Evolutionary conservation across 73 alveolate species (phyloP).

Genomic region (Urostyla sp.): DNA sequence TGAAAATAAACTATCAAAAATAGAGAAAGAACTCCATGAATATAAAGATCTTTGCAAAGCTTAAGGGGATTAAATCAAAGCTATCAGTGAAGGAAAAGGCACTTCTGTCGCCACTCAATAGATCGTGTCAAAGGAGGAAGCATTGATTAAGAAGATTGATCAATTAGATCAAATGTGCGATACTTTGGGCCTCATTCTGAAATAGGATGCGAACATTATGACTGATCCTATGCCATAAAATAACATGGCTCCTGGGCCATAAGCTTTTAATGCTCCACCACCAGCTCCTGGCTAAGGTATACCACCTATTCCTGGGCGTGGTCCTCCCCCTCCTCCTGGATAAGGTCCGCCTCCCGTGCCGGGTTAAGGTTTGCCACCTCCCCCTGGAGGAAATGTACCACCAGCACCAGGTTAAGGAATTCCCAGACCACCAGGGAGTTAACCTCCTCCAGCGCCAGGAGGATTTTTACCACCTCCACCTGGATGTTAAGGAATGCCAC

Average conservation of each 20-base stretch:
- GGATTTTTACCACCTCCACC: constrained; percentile 49
- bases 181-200: constrained; percentile 40
- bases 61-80: constrained; percentile 25
- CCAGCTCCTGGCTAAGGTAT: neutral
- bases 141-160: constrained; percentile 38
- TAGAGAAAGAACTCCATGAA: constrained; percentile 37
- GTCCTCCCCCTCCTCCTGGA: constrained; percentile 33
- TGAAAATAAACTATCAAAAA: constrained; percentile 17
- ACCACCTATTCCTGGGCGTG: constrained; percentile 36
- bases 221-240: constrained; percentile 27
- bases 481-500: constrained; percentile 46
- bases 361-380: constrained; percentile 44
- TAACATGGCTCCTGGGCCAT: neutral
- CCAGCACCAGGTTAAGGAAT: constrained; percentile 47
- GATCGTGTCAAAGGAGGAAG: constrained; percentile 32
- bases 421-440: constrained; percentile 34
- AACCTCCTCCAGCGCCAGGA: constrained; percentile 65
- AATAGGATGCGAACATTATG: constrained; percentile 19
- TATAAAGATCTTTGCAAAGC: constrained; percentile 14
- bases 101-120: neutral
- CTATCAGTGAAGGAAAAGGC: constrained; percentile 17
- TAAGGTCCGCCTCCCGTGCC: constrained; percentile 47
- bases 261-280: neutral
- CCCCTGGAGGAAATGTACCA: constrained; percentile 43
- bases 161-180: constrained; percentile 35